These are phyloP conservation scores for Clitopilus passeckerianus DNA, from an alignment of 768 basidiomycete genomes.

Conservation along the genomic window DNA sequence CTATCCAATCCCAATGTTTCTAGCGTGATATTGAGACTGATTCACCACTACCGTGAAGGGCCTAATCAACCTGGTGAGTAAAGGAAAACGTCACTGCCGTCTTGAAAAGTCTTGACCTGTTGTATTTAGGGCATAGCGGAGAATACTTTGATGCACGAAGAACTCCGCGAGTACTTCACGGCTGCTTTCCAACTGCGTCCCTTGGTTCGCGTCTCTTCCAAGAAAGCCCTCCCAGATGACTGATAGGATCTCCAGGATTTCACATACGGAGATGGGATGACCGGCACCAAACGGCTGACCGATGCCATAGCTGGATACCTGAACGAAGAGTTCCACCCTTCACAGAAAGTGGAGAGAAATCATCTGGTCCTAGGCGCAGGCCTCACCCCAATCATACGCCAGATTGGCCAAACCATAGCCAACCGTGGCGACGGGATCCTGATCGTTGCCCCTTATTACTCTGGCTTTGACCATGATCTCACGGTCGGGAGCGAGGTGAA, in stretches of 20 bases:
- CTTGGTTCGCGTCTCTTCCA: conserved; percentile 3
- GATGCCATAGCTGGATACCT: conserved; percentile 7
- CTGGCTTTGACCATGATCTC: conserved; percentile 12
- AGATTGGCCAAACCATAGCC: conserved; percentile 8
- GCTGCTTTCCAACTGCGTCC: conserved; percentile 5
- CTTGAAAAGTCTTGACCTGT: background rate
- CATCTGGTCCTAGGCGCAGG: conserved; percentile 11
- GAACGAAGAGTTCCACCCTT: conserved; percentile 11
- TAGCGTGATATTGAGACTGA: background rate
- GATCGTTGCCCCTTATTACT: conserved; percentile 13
- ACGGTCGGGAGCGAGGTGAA: conserved; percentile 2
- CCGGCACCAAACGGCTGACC: conserved; percentile 8
- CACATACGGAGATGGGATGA: conserved; percentile 11
- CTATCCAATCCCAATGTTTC: background rate
- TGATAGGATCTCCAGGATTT: conserved; percentile 11
- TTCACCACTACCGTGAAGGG: background rate
- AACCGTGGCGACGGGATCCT: conserved; percentile 13
- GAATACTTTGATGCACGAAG: conserved; percentile 12
- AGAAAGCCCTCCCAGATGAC: background rate
- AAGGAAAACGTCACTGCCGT: background rate
- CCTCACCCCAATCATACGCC: conserved; percentile 7
- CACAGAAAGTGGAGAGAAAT: conserved; percentile 2
- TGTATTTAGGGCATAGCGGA: conserved; percentile 11
- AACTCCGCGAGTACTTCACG: conserved; percentile 10
- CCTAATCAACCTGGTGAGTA: background rate